Evolutionary conservation across 495 filamentous ascomycete species (phyloP).

Genomic region (Talaromyces borbonicus): DNA sequence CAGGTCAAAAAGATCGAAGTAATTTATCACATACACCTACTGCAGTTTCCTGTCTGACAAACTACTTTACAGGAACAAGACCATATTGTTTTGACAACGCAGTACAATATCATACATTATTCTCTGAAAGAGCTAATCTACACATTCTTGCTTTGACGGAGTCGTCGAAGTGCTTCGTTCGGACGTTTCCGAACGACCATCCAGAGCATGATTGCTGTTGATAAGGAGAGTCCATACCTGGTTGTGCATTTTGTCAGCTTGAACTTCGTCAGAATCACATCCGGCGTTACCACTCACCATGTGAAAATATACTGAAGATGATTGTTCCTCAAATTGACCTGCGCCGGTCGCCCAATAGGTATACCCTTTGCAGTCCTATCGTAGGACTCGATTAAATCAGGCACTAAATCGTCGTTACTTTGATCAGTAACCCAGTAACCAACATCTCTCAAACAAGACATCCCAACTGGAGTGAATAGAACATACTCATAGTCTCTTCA

Average conservation of each 20-base stretch:
- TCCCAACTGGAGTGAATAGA: slow-evolving; percentile 1
- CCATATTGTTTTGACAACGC: too few relatives aligned
- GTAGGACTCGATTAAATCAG: slow-evolving; percentile 62
- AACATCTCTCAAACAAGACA: slow-evolving; percentile 12
- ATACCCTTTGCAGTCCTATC: slow-evolving; percentile 70
- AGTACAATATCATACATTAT: background rate
- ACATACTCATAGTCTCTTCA: slow-evolving; percentile 86
- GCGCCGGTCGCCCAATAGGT: slow-evolving; percentile 81
- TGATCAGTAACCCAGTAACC: too few relatives aligned
- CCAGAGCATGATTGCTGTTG: slow-evolving; percentile 90
- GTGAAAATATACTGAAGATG: slow-evolving; percentile 98
- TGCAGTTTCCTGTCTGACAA: too few relatives aligned
- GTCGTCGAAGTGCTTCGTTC: slow-evolving; percentile 57
- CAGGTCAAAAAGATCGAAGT: too few relatives aligned
- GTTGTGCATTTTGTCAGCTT: too few relatives aligned
- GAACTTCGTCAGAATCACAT: background rate
- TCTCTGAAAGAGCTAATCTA: slow-evolving; percentile 23
- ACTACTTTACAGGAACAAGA: too few relatives aligned
- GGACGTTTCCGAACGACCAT: slow-evolving; percentile 83
- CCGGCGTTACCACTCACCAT: slow-evolving; percentile 50
- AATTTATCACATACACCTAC: too few relatives aligned
- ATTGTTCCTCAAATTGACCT: slow-evolving; percentile 92
- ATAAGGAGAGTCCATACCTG: slow-evolving; percentile 82
- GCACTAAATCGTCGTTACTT: too few relatives aligned
- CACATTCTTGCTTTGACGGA: slow-evolving; percentile 78